Evolutionary conservation across 1,284 basidiomycete species (phyloP).

Genomic region (Pyrrhoderma noxium): DNA sequence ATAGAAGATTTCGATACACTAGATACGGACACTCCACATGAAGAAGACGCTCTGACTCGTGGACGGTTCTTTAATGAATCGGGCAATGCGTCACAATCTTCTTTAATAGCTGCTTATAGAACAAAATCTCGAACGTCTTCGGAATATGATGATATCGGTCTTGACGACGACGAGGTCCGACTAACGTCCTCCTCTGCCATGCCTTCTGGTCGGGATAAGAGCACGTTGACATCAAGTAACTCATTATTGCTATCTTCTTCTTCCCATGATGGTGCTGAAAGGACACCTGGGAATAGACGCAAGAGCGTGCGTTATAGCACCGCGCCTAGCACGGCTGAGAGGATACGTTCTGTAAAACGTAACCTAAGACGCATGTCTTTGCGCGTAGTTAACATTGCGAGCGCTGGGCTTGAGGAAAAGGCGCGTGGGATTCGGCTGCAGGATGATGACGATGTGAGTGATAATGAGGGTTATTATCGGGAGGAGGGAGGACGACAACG

Average conservation of each 20-base stretch:
- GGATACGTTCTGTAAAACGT: conserved; percentile 48
- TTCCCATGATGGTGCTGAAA: conserved; percentile 7
- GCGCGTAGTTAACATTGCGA: conserved; percentile 78
- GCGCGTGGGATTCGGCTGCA: conserved; percentile 34
- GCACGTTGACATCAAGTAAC: background rate
- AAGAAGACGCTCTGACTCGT: conserved; percentile 14
- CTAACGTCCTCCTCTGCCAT: conserved; percentile 31
- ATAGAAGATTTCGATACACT: background rate
- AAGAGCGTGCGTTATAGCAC: conserved; percentile 46
- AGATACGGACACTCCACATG: conserved; percentile 15
- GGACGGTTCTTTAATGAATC: conserved; percentile 7
- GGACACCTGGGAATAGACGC: conserved; percentile 23
- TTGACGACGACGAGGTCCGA: conserved; percentile 48
- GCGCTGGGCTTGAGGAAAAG: conserved; percentile 53
- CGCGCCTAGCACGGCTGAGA: conserved; percentile 14
- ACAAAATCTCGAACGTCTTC: conserved; percentile 30
- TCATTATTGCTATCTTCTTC: background rate
- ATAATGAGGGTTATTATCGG: background rate
- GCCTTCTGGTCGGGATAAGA: conserved; percentile 11
- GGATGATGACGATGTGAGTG: conserved; percentile 32
- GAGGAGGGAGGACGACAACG: conserved; percentile 15
- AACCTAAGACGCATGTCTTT: conserved; percentile 66
- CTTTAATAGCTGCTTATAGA: conserved; percentile 11
- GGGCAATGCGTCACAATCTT: conserved; percentile 11
- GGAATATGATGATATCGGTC: conserved; percentile 14